These are phyloP conservation scores for Solanum tarapatanum DNA, from an alignment of 257 asterid genomes.

Conservation along the genomic window DNA sequence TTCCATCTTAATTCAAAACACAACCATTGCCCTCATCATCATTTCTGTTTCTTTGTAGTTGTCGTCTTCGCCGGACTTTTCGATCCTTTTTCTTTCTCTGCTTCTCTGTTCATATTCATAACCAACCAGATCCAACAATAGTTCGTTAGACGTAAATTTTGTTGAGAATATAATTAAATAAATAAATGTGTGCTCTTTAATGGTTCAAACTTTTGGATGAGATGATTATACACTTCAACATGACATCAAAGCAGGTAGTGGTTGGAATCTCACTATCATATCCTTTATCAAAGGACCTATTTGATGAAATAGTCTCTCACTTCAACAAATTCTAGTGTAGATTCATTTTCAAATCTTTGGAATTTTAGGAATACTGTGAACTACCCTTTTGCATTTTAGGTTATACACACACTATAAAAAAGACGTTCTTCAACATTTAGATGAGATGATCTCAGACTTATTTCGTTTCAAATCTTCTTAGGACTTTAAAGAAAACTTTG, in stretches of 20 bases:
- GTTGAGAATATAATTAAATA: not conserved
- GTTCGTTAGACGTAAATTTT: not conserved
- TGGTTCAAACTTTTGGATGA: not conserved
- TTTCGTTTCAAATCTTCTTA: not conserved
- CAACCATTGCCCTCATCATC: not conserved
- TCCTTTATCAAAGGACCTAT: not conserved
- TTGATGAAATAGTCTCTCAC: not conserved
- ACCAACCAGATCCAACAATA: not conserved
- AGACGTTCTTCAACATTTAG: not conserved
- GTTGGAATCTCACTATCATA: not conserved
- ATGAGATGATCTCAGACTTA: not conserved
- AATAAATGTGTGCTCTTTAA: not conserved
- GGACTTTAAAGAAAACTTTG: not conserved
- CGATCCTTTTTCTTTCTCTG: not conserved
- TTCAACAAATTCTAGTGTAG: not conserved
- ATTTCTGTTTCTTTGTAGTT: not conserved
- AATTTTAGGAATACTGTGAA: not conserved
- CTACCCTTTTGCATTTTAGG: not conserved
- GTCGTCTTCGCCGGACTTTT: not conserved
- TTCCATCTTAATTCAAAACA: not conserved
- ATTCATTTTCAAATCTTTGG: not conserved
- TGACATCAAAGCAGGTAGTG: not conserved
- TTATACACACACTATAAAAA: not conserved
- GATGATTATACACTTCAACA: not conserved
- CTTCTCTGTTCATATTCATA: not conserved